These are phyloP conservation scores for Punica granatum DNA, from an alignment of 345 rosid genomes.

Conservation along the genomic window DNA sequence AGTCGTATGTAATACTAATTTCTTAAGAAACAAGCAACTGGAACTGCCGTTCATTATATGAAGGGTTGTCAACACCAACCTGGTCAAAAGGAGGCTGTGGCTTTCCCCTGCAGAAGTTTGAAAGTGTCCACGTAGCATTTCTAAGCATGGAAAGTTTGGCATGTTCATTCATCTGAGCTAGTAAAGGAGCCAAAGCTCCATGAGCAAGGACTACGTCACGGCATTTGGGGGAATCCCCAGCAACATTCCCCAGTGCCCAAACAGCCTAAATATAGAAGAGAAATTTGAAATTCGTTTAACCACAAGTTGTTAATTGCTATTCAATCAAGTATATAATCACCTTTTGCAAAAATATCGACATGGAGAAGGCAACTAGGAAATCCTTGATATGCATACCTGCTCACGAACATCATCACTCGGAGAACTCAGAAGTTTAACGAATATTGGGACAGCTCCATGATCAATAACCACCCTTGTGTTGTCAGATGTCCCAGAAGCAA, in stretches of 20 bases:
- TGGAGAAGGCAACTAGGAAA: background rate
- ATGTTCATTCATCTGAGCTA: slow-evolving; percentile 58
- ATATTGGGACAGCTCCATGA: slow-evolving; percentile 78
- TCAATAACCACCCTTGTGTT: slow-evolving; percentile 82
- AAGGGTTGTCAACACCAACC: slow-evolving; percentile 28
- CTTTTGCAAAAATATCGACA: background rate
- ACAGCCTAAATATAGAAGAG: slow-evolving; percentile 42
- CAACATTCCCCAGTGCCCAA: slow-evolving; percentile 88
- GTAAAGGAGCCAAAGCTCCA: slow-evolving; percentile 57
- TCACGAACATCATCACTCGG: slow-evolving; percentile 71
- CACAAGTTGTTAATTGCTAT: background rate
- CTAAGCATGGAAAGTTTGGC: slow-evolving; percentile 76
- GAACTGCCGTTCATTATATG: background rate
- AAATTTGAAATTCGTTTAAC: background rate
- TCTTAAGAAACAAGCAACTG: background rate
- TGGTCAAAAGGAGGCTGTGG: slow-evolving; percentile 71
- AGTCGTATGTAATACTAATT: background rate
- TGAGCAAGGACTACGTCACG: slow-evolving; percentile 62
- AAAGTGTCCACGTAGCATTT: slow-evolving; percentile 88
- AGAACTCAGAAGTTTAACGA: slow-evolving; percentile 69
- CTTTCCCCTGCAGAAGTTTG: slow-evolving; percentile 82
- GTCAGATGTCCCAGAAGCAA: slow-evolving; percentile 89
- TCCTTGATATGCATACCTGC: slow-evolving; percentile 39
- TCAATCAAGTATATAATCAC: background rate
- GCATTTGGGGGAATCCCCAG: slow-evolving; percentile 81